Evolutionary conservation across 352 stramenopile genomes (phyloP).

Genomic region (Globisporangium cystogenes): DNA sequence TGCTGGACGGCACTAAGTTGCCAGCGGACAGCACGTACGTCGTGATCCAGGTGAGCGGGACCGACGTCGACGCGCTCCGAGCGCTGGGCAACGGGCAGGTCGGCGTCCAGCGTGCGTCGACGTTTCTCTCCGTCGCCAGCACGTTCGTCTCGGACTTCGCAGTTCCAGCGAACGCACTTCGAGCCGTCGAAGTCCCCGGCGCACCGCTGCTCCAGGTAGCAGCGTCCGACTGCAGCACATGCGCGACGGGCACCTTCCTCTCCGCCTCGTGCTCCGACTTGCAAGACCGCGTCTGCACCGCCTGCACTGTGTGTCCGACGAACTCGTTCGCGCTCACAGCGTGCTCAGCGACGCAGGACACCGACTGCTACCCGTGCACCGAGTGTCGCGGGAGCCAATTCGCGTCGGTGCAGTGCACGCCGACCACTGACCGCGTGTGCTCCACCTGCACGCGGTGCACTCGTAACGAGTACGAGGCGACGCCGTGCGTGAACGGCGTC

Average conservation of each 20-base stretch:
- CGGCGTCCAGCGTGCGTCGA: slow-evolving; percentile 34
- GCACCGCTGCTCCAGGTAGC: slow-evolving; percentile 29
- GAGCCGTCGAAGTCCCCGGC: slow-evolving; percentile 11
- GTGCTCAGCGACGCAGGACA: slow-evolving; percentile 53
- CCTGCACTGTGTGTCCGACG: slow-evolving; percentile 50
- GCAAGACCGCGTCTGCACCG: slow-evolving; percentile 40
- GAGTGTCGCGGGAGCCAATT: slow-evolving; percentile 57
- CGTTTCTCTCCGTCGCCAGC: slow-evolving; percentile 36
- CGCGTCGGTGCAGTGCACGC: slow-evolving; percentile 31
- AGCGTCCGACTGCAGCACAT: slow-evolving; percentile 46
- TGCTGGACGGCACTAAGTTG: slow-evolving; percentile 38
- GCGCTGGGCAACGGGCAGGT: slow-evolving; percentile 40
- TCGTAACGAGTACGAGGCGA: slow-evolving; percentile 64
- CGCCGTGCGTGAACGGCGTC: slow-evolving; percentile 37
- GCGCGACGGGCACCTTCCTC: slow-evolving; percentile 33
- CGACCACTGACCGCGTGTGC: slow-evolving; percentile 57
- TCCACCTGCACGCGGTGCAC: slow-evolving; percentile 57
- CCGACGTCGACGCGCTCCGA: slow-evolving; percentile 32
- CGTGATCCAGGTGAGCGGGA: slow-evolving; percentile 36
- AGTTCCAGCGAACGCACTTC: slow-evolving; percentile 27
- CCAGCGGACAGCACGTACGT: slow-evolving; percentile 58
- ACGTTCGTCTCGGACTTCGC: slow-evolving; percentile 46
- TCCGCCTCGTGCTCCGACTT: slow-evolving; percentile 56
- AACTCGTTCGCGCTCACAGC: slow-evolving; percentile 46
- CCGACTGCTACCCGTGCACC: slow-evolving; percentile 61